Evolutionary conservation across 768 basidiomycete genomes (phyloP), one percentile per base, ranked within the genome.

Genomic region (Rhodotorula paludigena): DNA sequence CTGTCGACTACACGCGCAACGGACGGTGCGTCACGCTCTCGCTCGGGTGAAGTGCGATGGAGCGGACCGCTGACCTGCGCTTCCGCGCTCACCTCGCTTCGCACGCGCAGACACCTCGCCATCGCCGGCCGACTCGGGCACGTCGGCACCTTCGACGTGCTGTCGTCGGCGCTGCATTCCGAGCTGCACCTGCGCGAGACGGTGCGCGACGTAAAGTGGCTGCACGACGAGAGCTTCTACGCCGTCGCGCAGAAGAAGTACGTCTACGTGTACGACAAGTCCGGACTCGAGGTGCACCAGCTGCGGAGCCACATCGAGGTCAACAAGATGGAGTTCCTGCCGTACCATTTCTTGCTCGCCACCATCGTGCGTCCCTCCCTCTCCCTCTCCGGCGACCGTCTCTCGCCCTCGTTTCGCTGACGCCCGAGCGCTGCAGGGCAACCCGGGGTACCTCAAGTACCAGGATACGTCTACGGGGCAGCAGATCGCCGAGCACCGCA

Each of bases 181-280:
- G 94, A 98, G 76, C 80, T 97, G 25, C 90, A 94, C 72, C 80
- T 98, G 14, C 85, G 85, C 68, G 94, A 98, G 79, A 90, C 89
- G 32, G 90, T 90, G 74, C 80, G 92, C 72, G 94, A 96, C 77
- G 88, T 99, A 78, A 90, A 89, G 25, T 97, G 92, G 76, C 80
- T 99, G 12, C 93, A 97, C 76, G 90, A 94, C 71, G 90, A 96
- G 58, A 87, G 89, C 0, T 89, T 87, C 78, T 92, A 88, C 75
- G 94, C 94, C 3, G 92, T 96, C 15, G 94, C 94, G 0, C 94
- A 99, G 79, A 89, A 90, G 79, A 89, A 92, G 82, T 90, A 94
- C 76, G 89, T 89, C 25, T 99, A 89, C 79, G 91, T 99, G 52
- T 98, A 99, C 71, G 96, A 98, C 79, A 84, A 87, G 39, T 85